Evolutionary conservation across 331 rosid species (phyloP), one percentile per base, ranked within the genome.

Genomic region (Spiraea crenata): DNA sequence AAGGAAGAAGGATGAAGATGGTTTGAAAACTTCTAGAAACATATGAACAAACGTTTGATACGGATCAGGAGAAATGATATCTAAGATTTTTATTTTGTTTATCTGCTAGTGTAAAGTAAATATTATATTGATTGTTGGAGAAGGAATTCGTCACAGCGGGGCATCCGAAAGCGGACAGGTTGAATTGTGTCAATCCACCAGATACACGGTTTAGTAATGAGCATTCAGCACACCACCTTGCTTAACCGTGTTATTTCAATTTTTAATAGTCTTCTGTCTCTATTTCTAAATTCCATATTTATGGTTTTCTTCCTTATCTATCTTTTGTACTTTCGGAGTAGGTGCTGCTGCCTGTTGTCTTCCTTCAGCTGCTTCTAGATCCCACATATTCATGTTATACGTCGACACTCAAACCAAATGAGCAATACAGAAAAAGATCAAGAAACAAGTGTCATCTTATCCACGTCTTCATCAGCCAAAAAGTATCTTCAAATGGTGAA

Each of bases 201-300:
- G 51, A 39, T 41, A 70, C 66, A 61, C 64, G 58, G 34, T 48
- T 20, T 25, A 19, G n/a, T 31, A 48, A 48, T 4, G 45, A 34
- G 34, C 42, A 11, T 3, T 11, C 12, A 15, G 14, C 6, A 34
- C 17, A 7, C 48, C 3, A 11, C 44, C 19, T 67, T 74, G 79
- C 81, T 73, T 81, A 81, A 34, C 82, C 85, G 85, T 57, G 85
- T 81, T 67, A 9, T 54, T 5, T 19, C 1, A 12, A 1, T 16
- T 37, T 42, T 19, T 5, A 8, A 1, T 2, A 25, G 31, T 25
- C 31, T 25, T 25, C 31, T 25, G 31, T 25, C 31, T 25, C 31
- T 25, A 25, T 25, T 25, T 25, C 2, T 25, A 25, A 25, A 25
- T 25, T 25, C 31, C 31, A 25, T 25, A 2, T 25, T 25, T 0